phyloP scores from a whole-genome alignment of 2,329 filamentous ascomycete genomes.

The Penicillium corylophilum region DNA sequence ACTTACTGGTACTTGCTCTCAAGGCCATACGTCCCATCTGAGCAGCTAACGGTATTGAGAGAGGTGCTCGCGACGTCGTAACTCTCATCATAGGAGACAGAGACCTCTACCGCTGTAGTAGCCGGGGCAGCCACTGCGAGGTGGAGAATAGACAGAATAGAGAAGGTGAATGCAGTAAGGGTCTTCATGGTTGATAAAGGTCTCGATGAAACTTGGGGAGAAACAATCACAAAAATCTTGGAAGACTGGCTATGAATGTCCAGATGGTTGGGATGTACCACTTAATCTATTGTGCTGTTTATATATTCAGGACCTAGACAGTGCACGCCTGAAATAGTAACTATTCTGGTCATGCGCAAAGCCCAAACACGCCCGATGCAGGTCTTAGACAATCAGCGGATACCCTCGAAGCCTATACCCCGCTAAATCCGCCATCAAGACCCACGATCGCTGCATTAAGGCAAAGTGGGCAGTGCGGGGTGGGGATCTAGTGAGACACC shows the following conservation, averaged over 20 bases:
- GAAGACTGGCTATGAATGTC: neutral
- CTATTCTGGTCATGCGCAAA: slow-evolving; percentile 7
- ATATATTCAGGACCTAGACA: slow-evolving; percentile 9
- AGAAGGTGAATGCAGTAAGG: slow-evolving; percentile 16
- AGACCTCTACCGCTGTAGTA: slow-evolving; percentile 8
- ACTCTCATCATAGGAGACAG: slow-evolving; percentile 64
- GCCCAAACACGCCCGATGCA: slow-evolving; percentile 7
- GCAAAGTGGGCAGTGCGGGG: slow-evolving; percentile 3
- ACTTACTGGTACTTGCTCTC: slow-evolving; percentile 21
- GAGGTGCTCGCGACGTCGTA: slow-evolving; percentile 64
- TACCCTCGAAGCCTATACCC: neutral
- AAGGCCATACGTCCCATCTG: slow-evolving; percentile 38
- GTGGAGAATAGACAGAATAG: slow-evolving; percentile 23
- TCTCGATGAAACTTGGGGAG: too few species aligned
- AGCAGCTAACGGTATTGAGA: slow-evolving; percentile 53
- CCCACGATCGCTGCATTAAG: slow-evolving; percentile 5
- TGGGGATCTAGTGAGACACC: slow-evolving; percentile 18
- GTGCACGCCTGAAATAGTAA: neutral
- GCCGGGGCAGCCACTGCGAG: slow-evolving; percentile 25
- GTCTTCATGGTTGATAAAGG: slow-evolving; percentile 25
- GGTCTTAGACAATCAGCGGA: slow-evolving; percentile 17
- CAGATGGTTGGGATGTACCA: neutral
- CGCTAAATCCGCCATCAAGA: neutral
- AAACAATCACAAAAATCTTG: neutral
- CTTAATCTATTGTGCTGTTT: slow-evolving; percentile 2